Base-by-base conservation (phyloP, 768 basidiomycete species). In the Boletus sp. region DNA sequence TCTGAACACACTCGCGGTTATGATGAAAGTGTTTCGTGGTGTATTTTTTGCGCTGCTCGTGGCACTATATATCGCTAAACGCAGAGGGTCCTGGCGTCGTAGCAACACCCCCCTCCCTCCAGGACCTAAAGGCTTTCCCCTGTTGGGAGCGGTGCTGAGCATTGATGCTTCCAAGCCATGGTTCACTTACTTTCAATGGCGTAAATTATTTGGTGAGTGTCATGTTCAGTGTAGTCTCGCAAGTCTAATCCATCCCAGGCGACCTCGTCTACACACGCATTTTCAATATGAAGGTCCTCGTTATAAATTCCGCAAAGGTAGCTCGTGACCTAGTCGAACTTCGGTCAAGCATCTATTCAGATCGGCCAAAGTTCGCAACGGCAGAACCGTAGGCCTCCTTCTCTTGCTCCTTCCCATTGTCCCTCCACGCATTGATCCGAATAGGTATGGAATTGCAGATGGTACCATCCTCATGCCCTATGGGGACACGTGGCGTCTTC, bases 71-170 rank as follows among this genome's bases (percentile, higher is more conserved):
- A 30, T 67, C n/a, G 12, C 36, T 8, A 53, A 37, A 54, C 50
- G 60, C 50, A 47, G 32, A 18, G 10, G 36, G n/a, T 20, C 54
- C 30, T 46, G 36, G 14, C 49, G 32, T 12, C 49, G 29, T 14
- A 33, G 18, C 11, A 52, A 52, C 7, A n/a, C 45, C 40, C 63
- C 73, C 18, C 72, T 82, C 30, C 80, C 79, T 46, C 80, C 78
- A 37, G 84, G 83, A 18, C 83, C 85, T 6, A 79, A 71, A 63
- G 76, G 79, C 45, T 63, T 83, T 36, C 73, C 73, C 12, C 9
- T 74, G 17, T 32, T 73, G 29, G 73, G 73, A 41, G 61, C 58
- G 15, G 56, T 50, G 18, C 52, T 66, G 29, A 66, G 65, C 24
- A 50, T 75, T n/a, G 64, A 75, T 42, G 14, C 60, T 14, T 58